Conservation (phyloP, 768 basidiomycete species). For the Leccinellum albellum region DNA sequence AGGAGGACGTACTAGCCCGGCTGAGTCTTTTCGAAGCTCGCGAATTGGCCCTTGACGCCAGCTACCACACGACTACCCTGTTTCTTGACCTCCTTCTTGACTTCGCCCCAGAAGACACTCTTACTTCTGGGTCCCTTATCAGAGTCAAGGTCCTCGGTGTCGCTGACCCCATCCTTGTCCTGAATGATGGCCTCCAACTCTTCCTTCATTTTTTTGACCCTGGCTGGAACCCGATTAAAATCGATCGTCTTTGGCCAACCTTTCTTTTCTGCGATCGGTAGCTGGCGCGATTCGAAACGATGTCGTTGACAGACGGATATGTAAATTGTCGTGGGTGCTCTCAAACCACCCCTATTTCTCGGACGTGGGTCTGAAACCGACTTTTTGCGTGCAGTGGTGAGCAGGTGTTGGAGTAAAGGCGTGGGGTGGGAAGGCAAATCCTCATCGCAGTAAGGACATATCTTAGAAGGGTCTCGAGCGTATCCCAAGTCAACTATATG, state of each 20-base stretch:
- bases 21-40: constrained; percentile 75
- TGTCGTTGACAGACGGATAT: constrained; percentile 74
- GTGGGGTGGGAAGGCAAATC: constrained; percentile 62
- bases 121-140: constrained; percentile 33
- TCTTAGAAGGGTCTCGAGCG: constrained; percentile 54
- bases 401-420: constrained; percentile 50
- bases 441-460: constrained; percentile 83
- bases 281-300: constrained; percentile 66
- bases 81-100: constrained; percentile 56
- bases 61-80: constrained; percentile 64
- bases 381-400: constrained; percentile 48
- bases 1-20: constrained; percentile 78
- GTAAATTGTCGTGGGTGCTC: constrained; percentile 48
- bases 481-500: constrained; percentile 49
- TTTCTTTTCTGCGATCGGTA: constrained; percentile 64
- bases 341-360: constrained; percentile 63
- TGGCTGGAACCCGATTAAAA: constrained; percentile 50
- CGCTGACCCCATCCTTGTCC: constrained; percentile 34
- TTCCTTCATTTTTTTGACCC: constrained; percentile 51
- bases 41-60: constrained; percentile 71
- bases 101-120: constrained; percentile 67
- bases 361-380: constrained; percentile 63
- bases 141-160: constrained; percentile 13
- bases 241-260: constrained; percentile 79
- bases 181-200: constrained; percentile 49